A percentile compares a stretch with the other conserved stretches of the same genome.
These are phyloP conservation scores for Gamsiella multidivaricata DNA, from an alignment of 192 early-diverging fungal genomes.

Conservation along the genomic window DNA sequence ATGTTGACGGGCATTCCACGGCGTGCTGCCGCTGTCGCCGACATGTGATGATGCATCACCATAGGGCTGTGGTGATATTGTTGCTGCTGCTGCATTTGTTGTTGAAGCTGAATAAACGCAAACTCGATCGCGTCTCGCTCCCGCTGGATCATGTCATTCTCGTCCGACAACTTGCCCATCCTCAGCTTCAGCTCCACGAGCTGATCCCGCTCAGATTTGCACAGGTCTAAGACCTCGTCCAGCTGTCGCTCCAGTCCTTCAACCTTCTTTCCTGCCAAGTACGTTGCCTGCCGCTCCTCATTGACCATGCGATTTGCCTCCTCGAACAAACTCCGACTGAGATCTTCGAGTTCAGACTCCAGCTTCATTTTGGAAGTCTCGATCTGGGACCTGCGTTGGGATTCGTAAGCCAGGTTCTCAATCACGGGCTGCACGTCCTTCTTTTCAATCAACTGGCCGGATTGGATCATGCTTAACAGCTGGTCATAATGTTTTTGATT, in stretches of 20 bases:
- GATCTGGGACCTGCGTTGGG: conserved; percentile 37
- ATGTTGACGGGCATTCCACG: conserved; percentile 30
- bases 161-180: conserved; percentile 50
- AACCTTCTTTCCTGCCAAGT: conserved; percentile 35
- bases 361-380: conserved; percentile 45
- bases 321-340: conserved; percentile 48
- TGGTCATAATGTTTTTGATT: conserved; percentile 45
- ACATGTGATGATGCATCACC: conserved; percentile 42
- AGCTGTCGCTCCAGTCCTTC: conserved; percentile 41
- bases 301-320: conserved; percentile 56
- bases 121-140: conserved; percentile 44
- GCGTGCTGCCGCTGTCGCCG: conserved; percentile 34
- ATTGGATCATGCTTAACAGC: conserved; percentile 39
- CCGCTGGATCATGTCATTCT: conserved; percentile 36
- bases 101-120: conserved; percentile 37
- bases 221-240: conserved; percentile 50
- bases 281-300: conserved; percentile 40
- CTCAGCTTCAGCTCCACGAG: conserved; percentile 44
- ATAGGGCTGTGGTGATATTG: conserved; percentile 24
- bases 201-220: conserved; percentile 50
- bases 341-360: conserved; percentile 50
- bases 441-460: conserved; percentile 52
- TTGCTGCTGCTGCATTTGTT: conserved; percentile 30
- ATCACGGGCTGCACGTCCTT: conserved; percentile 54
- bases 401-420: conserved; percentile 52